Base-by-base conservation (phyloP, 192 early-diverging fungal genomes). In the Rhizoclosmatium globosum region DNA sequence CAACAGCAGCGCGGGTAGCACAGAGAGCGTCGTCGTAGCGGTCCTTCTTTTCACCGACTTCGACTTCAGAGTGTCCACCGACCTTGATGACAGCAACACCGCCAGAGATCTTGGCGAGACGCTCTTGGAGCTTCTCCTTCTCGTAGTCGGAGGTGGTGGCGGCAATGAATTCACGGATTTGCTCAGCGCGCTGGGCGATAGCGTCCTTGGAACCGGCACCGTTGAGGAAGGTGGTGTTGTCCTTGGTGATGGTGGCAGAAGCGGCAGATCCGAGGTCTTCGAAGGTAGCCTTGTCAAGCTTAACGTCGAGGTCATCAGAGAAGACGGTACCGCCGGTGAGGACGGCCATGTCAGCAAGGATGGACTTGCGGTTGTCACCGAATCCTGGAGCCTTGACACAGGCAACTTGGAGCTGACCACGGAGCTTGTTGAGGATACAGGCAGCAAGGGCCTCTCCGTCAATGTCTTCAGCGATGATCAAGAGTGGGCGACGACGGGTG, bases 1-100 rank as follows among this genome's bases (percentile, higher is more conserved):
- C 97, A 75, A 99, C 97, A 65, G 98, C 98, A 50, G 97, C 97
- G 78, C 97, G 96, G 38, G 97, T 99, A 58, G 98, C 98, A 82
- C 96, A 96, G 75, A 99, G 87, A 38, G 98, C 96, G 86, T 99
- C 98, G 77, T 96, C 97, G 81, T 98, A 96, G 80, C 98, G 91
- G 90, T 99, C 98, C 92, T 99, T 99, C 95, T 99, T 99, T 87
- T 99, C 98, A 67, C 97, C 97, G 43, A 99, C 98, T 88, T 99
- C 98, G 69, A 99, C 95, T 87, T 99, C 98, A 39, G 96, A 97
- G 45, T 94, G 82, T 46, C 98, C 98, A 72, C 98, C 98, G 48
- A 99, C 97, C 84, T 95, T 96, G 84, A 99, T 99, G 78, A 99
- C 98, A 67, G 98, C 98, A 68, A 99, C 98, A 89, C 98, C 98